Conservation (phyloP, 805 yeast species). For the Starmerella bombi region DNA sequence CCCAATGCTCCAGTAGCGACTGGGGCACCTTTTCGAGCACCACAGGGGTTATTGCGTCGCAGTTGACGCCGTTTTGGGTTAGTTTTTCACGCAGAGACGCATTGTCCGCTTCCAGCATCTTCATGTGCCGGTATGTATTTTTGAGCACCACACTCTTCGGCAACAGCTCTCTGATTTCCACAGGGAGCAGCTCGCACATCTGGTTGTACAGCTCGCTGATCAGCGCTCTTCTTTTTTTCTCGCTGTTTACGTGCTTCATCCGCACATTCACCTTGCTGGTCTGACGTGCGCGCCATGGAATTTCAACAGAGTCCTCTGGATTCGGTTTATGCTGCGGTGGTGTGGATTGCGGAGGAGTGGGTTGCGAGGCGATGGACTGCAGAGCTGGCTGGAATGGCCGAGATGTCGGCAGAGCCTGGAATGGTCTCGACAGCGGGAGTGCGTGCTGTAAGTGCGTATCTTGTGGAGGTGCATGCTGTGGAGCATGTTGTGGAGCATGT, state of each 20-base stretch:
- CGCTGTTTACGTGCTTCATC: slow-evolving; percentile 30
- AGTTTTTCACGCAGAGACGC: slow-evolving; percentile 20
- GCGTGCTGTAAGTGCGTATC: too few species aligned
- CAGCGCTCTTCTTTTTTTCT: slow-evolving; percentile 30
- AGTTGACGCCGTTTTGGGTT: slow-evolving; percentile 15
- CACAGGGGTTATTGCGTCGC: slow-evolving; percentile 7
- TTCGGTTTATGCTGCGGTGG: too few species aligned
- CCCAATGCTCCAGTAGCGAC: neutral
- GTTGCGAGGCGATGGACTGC: too few species aligned
- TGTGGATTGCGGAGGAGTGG: too few species aligned
- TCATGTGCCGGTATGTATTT: slow-evolving; percentile 22
- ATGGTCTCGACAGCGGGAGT: too few species aligned
- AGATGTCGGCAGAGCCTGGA: too few species aligned
- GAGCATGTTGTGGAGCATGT: neutral
- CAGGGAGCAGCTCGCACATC: slow-evolving; percentile 29
- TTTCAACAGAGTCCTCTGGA: too few species aligned
- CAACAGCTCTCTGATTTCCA: slow-evolving; percentile 5
- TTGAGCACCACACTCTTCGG: slow-evolving; percentile 25
- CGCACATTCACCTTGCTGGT: too few species aligned
- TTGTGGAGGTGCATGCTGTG: neutral
- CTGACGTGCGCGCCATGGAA: too few species aligned
- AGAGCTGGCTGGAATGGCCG: too few species aligned
- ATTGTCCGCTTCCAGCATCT: slow-evolving; percentile 21
- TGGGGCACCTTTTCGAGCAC: slow-evolving; percentile 1
- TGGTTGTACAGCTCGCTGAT: slow-evolving; percentile 30